These are phyloP conservation scores for Colletotrichum somersetense DNA, from an alignment of 2,329 filamentous ascomycete species.

Conservation along the genomic window DNA sequence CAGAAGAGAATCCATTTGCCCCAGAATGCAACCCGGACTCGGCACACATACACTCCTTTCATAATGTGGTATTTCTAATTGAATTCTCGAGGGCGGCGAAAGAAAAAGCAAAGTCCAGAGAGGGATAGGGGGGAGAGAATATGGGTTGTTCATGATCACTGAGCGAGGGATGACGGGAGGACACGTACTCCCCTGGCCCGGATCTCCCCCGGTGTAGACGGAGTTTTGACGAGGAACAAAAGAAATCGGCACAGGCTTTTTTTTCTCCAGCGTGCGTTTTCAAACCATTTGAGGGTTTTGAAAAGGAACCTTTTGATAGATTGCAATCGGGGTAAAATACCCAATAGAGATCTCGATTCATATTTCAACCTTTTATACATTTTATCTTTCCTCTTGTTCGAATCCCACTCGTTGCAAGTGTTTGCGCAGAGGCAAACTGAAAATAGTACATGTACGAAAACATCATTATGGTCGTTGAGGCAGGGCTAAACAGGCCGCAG, in stretches of 20 bases:
- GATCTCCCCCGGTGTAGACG: not conserved
- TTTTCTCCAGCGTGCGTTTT: not conserved
- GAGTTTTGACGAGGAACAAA: constrained; percentile 19
- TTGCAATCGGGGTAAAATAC: constrained; percentile 38
- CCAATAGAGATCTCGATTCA: constrained; percentile 40
- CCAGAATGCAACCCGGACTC: not conserved
- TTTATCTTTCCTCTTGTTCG: not conserved
- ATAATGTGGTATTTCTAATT: constrained; percentile 33
- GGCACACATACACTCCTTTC: constrained; percentile 13
- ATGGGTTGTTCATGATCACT: not conserved
- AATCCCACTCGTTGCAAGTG: too few relatives aligned
- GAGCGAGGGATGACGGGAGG: not conserved
- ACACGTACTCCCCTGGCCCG: not conserved
- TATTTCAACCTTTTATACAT: not conserved
- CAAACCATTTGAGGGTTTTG: not conserved
- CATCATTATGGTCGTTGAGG: not conserved
- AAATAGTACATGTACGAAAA: too few relatives aligned
- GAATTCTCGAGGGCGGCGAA: constrained; percentile 21
- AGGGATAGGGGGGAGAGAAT: too few relatives aligned
- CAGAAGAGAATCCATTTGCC: not conserved
- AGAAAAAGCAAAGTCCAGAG: not conserved
- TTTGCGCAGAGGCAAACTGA: too few relatives aligned
- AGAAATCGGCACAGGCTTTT: constrained; percentile 20
- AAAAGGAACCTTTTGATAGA: constrained; percentile 4
- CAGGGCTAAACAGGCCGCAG: accelerated